Percentiles rank a stretch among this genome's conserved stretches.
Evolutionary conservation across 345 rosid genomes (phyloP).

Genomic region (Garcia nutans): DNA sequence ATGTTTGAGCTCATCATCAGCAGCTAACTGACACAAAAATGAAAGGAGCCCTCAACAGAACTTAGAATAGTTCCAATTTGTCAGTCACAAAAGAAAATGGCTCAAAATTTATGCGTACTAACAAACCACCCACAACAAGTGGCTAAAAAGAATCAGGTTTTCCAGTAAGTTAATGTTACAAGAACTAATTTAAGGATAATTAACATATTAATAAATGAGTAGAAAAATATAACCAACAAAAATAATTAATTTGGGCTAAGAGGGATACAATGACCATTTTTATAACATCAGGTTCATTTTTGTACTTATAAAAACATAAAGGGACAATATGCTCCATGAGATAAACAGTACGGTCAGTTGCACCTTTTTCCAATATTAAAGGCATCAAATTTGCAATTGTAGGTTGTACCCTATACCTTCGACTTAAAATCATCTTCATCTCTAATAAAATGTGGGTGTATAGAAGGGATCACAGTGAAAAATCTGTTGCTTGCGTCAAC

Average conservation of each 20-base stretch:
- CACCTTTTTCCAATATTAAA: neutral
- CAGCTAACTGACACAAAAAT: neutral
- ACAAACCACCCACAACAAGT: neutral
- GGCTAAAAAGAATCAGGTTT: neutral
- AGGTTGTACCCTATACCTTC: slow-evolving; percentile 49
- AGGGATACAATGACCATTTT: too few species aligned
- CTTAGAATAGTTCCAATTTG: neutral
- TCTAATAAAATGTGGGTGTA: slow-evolving; percentile 80
- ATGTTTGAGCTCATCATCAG: neutral
- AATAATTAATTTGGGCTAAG: too few species aligned
- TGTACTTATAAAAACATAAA: too few species aligned
- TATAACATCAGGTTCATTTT: too few species aligned
- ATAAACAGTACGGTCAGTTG: too few species aligned
- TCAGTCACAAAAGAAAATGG: neutral
- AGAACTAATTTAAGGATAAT: too few species aligned
- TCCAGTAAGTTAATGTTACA: neutral
- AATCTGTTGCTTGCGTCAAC: slow-evolving; percentile 93
- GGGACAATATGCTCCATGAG: too few species aligned
- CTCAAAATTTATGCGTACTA: neutral
- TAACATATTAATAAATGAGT: too few species aligned
- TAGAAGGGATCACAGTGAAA: slow-evolving; percentile 88
- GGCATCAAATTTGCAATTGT: neutral
- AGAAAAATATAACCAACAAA: too few species aligned
- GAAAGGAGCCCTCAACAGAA: neutral
- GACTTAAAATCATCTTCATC: slow-evolving; percentile 87